Evolutionary conservation across 768 basidiomycete species (phyloP), one percentile per base, ranked within the genome.

Genomic region (Hortiboletus campestris): DNA sequence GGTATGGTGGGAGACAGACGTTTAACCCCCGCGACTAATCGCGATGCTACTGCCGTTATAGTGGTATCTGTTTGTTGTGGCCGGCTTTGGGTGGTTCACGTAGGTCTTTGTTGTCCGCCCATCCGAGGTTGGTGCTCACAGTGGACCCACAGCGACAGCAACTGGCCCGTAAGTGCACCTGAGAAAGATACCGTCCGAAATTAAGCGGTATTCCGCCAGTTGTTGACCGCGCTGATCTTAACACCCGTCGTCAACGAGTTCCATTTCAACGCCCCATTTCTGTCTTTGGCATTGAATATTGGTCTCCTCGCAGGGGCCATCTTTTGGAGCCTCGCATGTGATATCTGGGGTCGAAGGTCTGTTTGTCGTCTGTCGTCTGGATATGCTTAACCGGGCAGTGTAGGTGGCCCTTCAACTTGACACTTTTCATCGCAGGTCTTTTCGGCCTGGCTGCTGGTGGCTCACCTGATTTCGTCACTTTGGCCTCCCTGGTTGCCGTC

Each of bases 371-470:
- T 48, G 13, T 54, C 17, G n/a, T 39, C 14, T 13, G 7, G 6
- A 43, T 11, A 17, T 51, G 3, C 31, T 4, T 32, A 29, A 40
- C 31, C 8, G 2, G 22, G 3, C 1, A 13, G 19, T 32, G 1
- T 49, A 79, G 79, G 47, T 79, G 75, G 78, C 73, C 78, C 2
- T 83, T 81, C 70, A 84, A 84, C 55, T 53, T 79, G 50, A 85
- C 83, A 0, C 71, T 86, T 8, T 72, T 84, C 46, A 72, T 85
- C 31, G 75, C 80, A 6, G 79, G 78, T 0, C 63, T 78, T 28
- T 85, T 85, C 51, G 82, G 81, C 7, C 70, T 83, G 32, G 74
- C 76, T 6, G 76, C 82, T 6, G 82, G 76, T 9, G 77, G 74
- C 8, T 71, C 82, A 0, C 69, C 72, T 6, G 73, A 76, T 60